Evolutionary conservation across 352 stramenopile species (phyloP).

Genomic region (Blastocystis sp.): DNA sequence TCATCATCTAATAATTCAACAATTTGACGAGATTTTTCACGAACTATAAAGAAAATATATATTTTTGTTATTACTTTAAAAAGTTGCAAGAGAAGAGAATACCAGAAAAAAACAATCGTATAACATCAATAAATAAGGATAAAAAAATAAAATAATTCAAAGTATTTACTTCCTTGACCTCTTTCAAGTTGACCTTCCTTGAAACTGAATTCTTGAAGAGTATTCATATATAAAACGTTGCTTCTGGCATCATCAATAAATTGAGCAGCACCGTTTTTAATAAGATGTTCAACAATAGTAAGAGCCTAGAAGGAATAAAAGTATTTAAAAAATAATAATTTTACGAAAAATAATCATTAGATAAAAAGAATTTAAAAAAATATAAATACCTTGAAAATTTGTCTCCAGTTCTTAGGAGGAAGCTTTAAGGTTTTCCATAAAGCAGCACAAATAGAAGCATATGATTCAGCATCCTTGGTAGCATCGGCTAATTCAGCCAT

Average conservation of each 20-base stretch:
- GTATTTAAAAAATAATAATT: no score
- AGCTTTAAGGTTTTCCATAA: constrained; percentile 77
- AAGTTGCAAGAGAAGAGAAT: no score
- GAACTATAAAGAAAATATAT: no score
- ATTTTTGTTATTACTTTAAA: no score
- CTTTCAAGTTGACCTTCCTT: constrained; percentile 62
- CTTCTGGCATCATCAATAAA: constrained; percentile 83
- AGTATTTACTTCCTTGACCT: constrained; percentile 47
- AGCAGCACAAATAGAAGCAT: constrained; percentile 57
- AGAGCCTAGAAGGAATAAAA: constrained; percentile 45
- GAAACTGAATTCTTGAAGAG: constrained; percentile 64
- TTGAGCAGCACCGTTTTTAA: constrained; percentile 88
- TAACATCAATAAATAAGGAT: no score
- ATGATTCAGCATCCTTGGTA: constrained; percentile 62
- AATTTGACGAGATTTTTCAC: constrained; percentile 65
- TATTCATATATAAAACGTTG: constrained; percentile 66
- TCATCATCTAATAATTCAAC: constrained; percentile 66
- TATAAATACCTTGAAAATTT: constrained; percentile 72
- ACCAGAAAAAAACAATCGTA: no score
- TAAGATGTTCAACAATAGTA: constrained; percentile 79
- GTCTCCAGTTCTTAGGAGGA: constrained; percentile 70
- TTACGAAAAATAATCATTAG: no score
- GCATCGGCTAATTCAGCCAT: constrained; percentile 90
- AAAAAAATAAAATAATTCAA: not conserved
- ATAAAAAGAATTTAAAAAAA: not conserved